phyloP scores from a whole-genome alignment of 2,329 filamentous ascomycete species.

The Fusarium haematococcum region DNA sequence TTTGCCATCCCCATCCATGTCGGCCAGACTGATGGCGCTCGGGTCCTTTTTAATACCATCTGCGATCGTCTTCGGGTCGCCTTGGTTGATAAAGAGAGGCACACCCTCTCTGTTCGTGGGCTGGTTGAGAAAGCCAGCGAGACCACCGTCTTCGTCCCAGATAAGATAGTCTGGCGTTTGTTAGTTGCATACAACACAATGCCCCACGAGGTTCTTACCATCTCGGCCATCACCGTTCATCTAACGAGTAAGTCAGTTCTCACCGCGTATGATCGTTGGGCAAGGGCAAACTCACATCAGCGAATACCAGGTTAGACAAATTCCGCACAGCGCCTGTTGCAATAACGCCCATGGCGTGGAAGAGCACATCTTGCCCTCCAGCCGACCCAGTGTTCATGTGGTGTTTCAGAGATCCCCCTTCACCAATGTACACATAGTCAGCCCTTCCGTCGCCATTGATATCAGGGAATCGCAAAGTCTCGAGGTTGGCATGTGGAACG shows the following conservation, averaged over 20 bases:
- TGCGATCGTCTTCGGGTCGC: not conserved
- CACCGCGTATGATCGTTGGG: fast-evolving
- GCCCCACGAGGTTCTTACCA: not conserved
- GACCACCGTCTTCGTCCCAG: slow-evolving; percentile 14
- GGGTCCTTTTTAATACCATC: slow-evolving; percentile 18
- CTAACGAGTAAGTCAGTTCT: not conserved
- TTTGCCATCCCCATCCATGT: slow-evolving; percentile 32
- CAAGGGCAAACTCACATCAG: slow-evolving; percentile 4
- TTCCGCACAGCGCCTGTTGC: not conserved
- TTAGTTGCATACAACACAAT: not conserved
- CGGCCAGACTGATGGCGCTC: slow-evolving; percentile 25
- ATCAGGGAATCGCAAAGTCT: slow-evolving; percentile 40
- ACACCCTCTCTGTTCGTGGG: slow-evolving; percentile 7
- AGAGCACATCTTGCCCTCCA: not conserved
- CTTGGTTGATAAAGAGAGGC: slow-evolving; percentile 13
- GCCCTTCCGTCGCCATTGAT: slow-evolving; percentile 44
- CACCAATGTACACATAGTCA: slow-evolving; percentile 41
- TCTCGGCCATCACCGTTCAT: slow-evolving; percentile 21
- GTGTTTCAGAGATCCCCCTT: slow-evolving; percentile 34
- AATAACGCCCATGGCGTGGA: slow-evolving; percentile 6
- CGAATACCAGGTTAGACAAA: slow-evolving; percentile 2
- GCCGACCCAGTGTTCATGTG: slow-evolving; percentile 33
- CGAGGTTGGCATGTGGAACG: slow-evolving; percentile 38
- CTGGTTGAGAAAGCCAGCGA: slow-evolving; percentile 19
- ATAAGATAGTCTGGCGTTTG: slow-evolving; percentile 13